Base-by-base conservation (phyloP, 1,284 basidiomycete genomes). In the Apiotrichum gamsii region DNA sequence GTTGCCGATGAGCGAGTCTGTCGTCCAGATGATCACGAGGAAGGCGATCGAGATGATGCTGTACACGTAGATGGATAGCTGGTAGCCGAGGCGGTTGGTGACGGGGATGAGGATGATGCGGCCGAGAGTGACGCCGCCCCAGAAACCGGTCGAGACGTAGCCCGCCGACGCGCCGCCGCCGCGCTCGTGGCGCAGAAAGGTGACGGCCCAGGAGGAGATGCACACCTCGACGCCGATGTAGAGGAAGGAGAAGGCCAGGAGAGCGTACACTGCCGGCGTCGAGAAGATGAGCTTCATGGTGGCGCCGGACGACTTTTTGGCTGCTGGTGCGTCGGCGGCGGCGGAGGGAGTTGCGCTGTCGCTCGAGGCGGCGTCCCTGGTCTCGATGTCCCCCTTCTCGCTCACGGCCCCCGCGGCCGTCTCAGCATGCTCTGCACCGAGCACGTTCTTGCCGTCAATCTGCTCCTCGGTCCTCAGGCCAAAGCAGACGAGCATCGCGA, bases 1-100 rank as follows among this genome's bases (percentile, higher is more conserved):
- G 59, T 78, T 77, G 18, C 48, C 52, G 11, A 42, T 75, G 75
- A 38, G 80, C 67, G 19, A 82, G 68, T 15, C 77, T 78, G 19
- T 76, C 35, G 78, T 72, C 82, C 82, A 84, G 36, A 83, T 71
- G 14, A 78, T 70, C 15, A 82, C 58, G 58, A 81, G 77, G 16
- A 82, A 70, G 6, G 35, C 59, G 18, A 61, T 45, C 3, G 53
- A 42, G 16, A 60, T 34, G 8, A 32, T 11, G 25, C 49, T 32
- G 44, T 64, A 64, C 13, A 53, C 36, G 47, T 53, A 60, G 42
- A 60, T 45, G 5, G 52, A 49, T 5, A 35, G 35, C 36, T 54
- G 52, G 42, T 57, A 48, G 1, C 62, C 60, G n/a, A 64, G 39
- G 20, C 24, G 43, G 21, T 49, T 48, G 6, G 59, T 61, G 37